phyloP scores from a whole-genome alignment of 129 eudicot species.

The Helianthus tuberosus region DNA sequence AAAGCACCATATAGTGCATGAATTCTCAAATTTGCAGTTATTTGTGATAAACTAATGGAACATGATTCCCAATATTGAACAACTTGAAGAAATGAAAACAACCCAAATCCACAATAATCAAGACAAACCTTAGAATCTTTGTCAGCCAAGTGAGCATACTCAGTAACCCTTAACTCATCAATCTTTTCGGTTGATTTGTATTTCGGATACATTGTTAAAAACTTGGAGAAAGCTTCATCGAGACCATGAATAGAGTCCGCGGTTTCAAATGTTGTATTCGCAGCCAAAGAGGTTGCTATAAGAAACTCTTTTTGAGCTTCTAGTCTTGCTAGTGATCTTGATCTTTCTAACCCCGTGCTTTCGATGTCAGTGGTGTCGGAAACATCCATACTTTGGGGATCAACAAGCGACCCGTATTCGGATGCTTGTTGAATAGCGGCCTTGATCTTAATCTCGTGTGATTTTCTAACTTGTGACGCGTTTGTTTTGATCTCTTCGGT shows the following conservation, averaged over 20 bases:
- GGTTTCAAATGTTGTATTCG: constrained; percentile 70
- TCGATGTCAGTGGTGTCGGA: constrained; percentile 50
- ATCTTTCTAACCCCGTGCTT: constrained; percentile 70
- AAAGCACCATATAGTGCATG: constrained; percentile 85
- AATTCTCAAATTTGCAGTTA: constrained; percentile 70
- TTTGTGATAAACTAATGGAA: constrained; percentile 76
- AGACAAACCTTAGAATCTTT: constrained; percentile 87
- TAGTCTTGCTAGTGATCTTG: constrained; percentile 84
- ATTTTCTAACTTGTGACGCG: constrained; percentile 60
- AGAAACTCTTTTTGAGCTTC: constrained; percentile 88
- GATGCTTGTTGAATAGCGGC: constrained; percentile 95
- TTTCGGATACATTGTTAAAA: constrained; percentile 86
- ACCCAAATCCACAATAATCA: constrained; percentile 93
- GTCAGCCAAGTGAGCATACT: constrained; percentile 68
- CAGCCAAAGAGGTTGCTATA: constrained; percentile 89
- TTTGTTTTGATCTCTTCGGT: constrained; percentile 50
- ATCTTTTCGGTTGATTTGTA: constrained; percentile 77
- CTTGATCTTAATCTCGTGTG: constrained; percentile 74
- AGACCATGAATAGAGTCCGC: constrained; percentile 62
- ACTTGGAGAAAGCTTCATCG: constrained; percentile 65
- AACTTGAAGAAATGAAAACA: constrained; percentile 85
- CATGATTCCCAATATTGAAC: constrained; percentile 81
- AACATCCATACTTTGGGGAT: constrained; percentile 57
- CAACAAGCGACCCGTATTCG: constrained; percentile 80
- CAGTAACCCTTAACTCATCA: constrained; percentile 77